Evolutionary conservation across 169 alveolate species (phyloP).

Genomic region (Babesia ovata): DNA sequence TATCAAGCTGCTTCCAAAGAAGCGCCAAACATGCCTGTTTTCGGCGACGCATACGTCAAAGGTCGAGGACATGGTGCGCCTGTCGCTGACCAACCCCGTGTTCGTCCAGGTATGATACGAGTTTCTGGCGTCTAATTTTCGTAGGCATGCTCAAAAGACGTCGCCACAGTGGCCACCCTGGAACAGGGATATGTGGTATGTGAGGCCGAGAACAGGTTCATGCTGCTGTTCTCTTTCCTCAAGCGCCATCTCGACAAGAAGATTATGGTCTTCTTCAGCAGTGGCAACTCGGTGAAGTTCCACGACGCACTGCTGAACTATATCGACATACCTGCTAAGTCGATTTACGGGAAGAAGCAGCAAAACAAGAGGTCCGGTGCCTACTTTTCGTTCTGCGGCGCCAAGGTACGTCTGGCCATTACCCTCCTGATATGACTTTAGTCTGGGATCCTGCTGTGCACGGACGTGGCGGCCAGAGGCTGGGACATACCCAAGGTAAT

Average conservation of each 20-base stretch:
- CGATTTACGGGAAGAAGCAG: slow-evolving; percentile 97
- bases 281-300: slow-evolving; percentile 97
- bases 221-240: slow-evolving; percentile 94
- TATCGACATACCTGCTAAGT: slow-evolving; percentile 95
- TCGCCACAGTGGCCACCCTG: slow-evolving; percentile 93
- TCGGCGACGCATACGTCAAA: slow-evolving; percentile 98
- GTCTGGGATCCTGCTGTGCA: slow-evolving; percentile 94
- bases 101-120: slow-evolving; percentile 84
- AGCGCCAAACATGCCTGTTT: slow-evolving; percentile 96
- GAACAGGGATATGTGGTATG: slow-evolving; percentile 98
- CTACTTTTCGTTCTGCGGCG: slow-evolving; percentile 92
- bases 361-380: slow-evolving; percentile 93
- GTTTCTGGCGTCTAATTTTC: too few relatives aligned
- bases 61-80: slow-evolving; percentile 93
- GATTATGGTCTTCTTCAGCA: slow-evolving; percentile 97
- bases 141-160: slow-evolving; percentile 60
- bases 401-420: slow-evolving; percentile 72
- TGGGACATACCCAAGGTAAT: slow-evolving; percentile 95
- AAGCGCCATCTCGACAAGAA: slow-evolving; percentile 92
- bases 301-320: slow-evolving; percentile 96
- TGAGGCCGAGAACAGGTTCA: slow-evolving; percentile 94
- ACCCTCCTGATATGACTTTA: slow-evolving; percentile 1
- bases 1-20: slow-evolving; percentile 92
- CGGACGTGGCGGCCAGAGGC: slow-evolving; percentile 99
- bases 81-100: slow-evolving; percentile 94